phyloP scores from a whole-genome alignment of 1,284 basidiomycete genomes.

The Puccinia coronata region DNA sequence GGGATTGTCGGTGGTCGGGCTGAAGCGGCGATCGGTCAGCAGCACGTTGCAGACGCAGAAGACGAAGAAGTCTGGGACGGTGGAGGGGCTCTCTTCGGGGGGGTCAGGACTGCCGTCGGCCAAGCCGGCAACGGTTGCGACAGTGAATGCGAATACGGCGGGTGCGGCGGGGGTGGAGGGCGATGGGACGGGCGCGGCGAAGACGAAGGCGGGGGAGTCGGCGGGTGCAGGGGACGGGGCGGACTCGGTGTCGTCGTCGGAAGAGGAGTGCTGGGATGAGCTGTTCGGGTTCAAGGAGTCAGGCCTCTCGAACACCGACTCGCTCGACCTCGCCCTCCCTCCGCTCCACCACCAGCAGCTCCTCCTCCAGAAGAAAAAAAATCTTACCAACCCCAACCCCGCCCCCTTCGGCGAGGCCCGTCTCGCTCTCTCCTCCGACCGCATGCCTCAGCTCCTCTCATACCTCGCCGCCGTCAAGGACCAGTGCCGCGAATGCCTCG shows the following conservation, averaged over 20 bases:
- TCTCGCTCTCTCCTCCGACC: slow-evolving; percentile 36
- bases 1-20: background rate
- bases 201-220: background rate
- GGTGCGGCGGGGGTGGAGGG: too few species aligned
- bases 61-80: background rate
- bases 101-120: background rate
- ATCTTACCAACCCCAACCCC: too few species aligned
- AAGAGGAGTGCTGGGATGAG: slow-evolving; percentile 48
- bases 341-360: background rate
- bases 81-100: background rate
- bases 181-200: background rate
- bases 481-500: slow-evolving; percentile 25
- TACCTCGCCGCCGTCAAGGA: slow-evolving; percentile 25
- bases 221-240: background rate
- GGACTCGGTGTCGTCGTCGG: background rate
- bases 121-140: background rate
- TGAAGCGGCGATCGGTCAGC: slow-evolving; percentile 14
- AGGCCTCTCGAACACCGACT: background rate
- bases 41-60: background rate
- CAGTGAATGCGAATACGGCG: too few species aligned
- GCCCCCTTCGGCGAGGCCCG: background rate
- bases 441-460: slow-evolving; percentile 30
- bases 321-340: slow-evolving; percentile 16
- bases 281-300: slow-evolving; percentile 26
- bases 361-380: slow-evolving; percentile 1